Percentiles rank a stretch among this genome's conserved stretches.
Evolutionary conservation across 352 stramenopile species (phyloP).

Genomic region (Phytophthora crassamura): DNA sequence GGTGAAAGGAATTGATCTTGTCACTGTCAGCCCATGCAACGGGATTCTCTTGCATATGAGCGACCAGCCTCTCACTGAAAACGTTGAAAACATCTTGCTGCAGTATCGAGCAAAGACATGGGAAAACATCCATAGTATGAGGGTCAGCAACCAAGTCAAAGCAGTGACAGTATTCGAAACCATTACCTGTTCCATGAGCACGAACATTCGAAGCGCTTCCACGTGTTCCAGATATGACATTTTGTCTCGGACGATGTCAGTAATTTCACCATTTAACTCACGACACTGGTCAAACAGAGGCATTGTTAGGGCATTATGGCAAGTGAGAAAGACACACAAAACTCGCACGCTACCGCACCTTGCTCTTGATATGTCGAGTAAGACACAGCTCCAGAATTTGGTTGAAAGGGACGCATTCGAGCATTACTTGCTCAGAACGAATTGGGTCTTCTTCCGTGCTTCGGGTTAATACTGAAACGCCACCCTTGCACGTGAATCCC

Average conservation of each 20-base stretch:
- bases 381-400: conserved; percentile 43
- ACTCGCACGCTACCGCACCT: conserved; percentile 18
- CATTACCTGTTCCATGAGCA: conserved; percentile 79
- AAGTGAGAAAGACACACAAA: not conserved
- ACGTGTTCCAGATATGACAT: conserved; percentile 61
- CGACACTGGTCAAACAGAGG: conserved; percentile 43
- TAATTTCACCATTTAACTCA: conserved; percentile 53
- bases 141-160: conserved; percentile 1
- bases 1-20: conserved; percentile 57
- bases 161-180: not conserved
- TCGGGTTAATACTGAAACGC: not conserved
- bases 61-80: conserved; percentile 56
- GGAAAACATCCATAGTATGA: conserved; percentile 4
- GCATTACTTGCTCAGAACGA: conserved; percentile 17
- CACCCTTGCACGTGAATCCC: conserved; percentile 6
- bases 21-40: conserved; percentile 67
- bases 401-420: conserved; percentile 50
- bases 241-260: conserved; percentile 58
- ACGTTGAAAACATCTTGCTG: conserved; percentile 77
- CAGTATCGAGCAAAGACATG: not conserved
- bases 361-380: conserved; percentile 39
- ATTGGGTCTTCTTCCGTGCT: not conserved
- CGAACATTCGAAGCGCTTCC: conserved; percentile 58
- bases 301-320: not conserved
- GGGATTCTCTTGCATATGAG: conserved; percentile 59